A percentile compares a stretch with the other conserved stretches of the same genome.
These are phyloP conservation scores for Metarhizium brunneum DNA, from an alignment of 2,329 filamentous ascomycete species.

Conservation along the genomic window DNA sequence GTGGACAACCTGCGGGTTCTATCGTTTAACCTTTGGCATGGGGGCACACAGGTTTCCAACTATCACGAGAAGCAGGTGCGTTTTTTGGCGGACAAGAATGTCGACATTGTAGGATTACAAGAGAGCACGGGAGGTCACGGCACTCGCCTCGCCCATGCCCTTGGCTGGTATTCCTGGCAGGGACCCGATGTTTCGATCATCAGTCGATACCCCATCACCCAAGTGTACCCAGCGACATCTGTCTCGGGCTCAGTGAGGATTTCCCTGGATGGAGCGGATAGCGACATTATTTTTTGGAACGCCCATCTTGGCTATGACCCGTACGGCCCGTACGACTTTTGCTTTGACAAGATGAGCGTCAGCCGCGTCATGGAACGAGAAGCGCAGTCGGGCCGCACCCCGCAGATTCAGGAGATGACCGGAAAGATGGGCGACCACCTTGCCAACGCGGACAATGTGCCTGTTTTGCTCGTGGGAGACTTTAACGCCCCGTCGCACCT, in stretches of 20 bases:
- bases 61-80: slow-evolving; percentile 29
- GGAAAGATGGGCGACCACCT: slow-evolving; percentile 20
- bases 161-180: slow-evolving; percentile 28
- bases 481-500: slow-evolving; percentile 33
- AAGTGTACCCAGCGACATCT: slow-evolving; percentile 14
- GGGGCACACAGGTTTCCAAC: slow-evolving; percentile 23
- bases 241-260: slow-evolving; percentile 23
- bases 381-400: slow-evolving; percentile 24
- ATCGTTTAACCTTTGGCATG: slow-evolving; percentile 28
- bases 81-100: slow-evolving; percentile 20
- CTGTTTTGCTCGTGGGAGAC: slow-evolving; percentile 27
- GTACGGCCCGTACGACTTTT: slow-evolving; percentile 32
- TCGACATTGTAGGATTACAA: slow-evolving; percentile 28
- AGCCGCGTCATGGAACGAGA: slow-evolving; percentile 23
- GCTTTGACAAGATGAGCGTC: slow-evolving; percentile 22
- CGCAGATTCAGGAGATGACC: slow-evolving; percentile 23
- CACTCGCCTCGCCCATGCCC: slow-evolving; percentile 22
- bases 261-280: slow-evolving; percentile 19
- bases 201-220: slow-evolving; percentile 26
- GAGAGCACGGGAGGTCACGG: slow-evolving; percentile 21
- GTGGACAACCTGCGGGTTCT: slow-evolving; percentile 22
- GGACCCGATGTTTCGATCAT: slow-evolving; percentile 23
- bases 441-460: slow-evolving; percentile 16
- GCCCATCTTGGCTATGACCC: slow-evolving; percentile 26
- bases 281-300: slow-evolving; percentile 22